Evolutionary conservation across 805 yeast species (phyloP), one percentile per base, ranked within the genome.

Genomic region (Lachancea fermentati): DNA sequence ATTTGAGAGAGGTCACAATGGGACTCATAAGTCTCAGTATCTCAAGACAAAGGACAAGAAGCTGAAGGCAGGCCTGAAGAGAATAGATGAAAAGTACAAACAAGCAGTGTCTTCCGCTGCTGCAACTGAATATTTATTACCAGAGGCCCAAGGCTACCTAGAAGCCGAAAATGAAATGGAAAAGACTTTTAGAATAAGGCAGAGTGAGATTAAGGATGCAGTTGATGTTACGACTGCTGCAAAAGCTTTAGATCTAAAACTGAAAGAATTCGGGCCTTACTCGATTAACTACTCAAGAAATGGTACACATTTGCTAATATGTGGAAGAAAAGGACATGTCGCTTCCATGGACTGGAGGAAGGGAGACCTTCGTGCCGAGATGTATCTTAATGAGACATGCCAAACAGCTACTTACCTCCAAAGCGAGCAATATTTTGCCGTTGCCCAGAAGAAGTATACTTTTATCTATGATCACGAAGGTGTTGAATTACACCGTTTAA

Each of bases 81-180:
- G 78, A 50, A 64, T 79, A 28, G 95, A 91, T 57, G 70, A 72
- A 30, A 81, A 81, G 51, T 85, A 83, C 62, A 74, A 77, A 47
- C 83, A 81, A 44, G 94, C 96, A 1, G 76, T 85, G n/a, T 69
- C 73, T 48, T 74, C 87, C 7, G 96, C 96, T 2, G 87, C 89
- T 8, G 79, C 82, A 4, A 84, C 97, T 0, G 97, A 93, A 52
- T 73, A 87, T 54, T 71, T 93, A 47, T 67, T 87, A 25, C 85
- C 84, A 45, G 97, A 93, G 66, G 81, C 83, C 19, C 75, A 72
- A 4, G 99, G 99, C 34, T 83, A 71, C 54, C 62, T 93, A 46
- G 98, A 93, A 62, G 87, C 96, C 4, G 98, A 93, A 55, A 81
- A 81, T n/a, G 77, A 72, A 41, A 80, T 91, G 89, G 99, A 93